Percentiles rank a stretch among this genome's conserved stretches.
These are phyloP conservation scores for Euphrasia arctica DNA, from an alignment of 305 asterid species.

Conservation along the genomic window DNA sequence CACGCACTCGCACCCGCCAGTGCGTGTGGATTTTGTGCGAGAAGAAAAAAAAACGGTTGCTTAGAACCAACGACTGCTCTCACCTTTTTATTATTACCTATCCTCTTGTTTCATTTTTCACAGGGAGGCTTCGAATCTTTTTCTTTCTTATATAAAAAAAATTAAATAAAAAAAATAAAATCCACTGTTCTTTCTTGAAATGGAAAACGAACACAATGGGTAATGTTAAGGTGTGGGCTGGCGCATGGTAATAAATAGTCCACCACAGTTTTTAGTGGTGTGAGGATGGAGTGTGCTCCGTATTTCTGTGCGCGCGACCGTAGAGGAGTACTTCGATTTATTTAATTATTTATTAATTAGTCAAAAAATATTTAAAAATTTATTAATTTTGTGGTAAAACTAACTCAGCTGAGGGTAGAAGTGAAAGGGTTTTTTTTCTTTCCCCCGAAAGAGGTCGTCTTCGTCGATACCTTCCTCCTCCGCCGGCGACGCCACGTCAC, in stretches of 20 bases:
- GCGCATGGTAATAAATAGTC: not conserved
- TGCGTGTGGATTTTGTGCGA: conserved; percentile 1
- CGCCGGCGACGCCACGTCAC: not conserved
- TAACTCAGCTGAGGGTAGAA: not conserved
- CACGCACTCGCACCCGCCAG: no score
- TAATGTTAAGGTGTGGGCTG: not conserved
- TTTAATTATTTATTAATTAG: no score
- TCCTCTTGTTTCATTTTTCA: conserved; percentile 11
- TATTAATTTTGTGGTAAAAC: not conserved
- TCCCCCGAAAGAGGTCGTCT: not conserved
- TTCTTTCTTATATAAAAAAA: not conserved
- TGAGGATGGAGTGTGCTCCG: not conserved
- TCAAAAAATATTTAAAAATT: no score
- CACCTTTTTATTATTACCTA: conserved; percentile 9
- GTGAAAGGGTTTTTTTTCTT: not conserved
- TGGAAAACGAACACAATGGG: not conserved
- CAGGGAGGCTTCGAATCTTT: conserved; percentile 23
- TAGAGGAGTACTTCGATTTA: not conserved
- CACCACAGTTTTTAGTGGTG: not conserved
- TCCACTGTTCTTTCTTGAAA: not conserved
- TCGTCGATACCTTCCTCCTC: not conserved
- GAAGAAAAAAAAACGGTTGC: conserved; percentile 42
- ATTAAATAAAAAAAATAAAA: no score
- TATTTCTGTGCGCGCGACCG: not conserved
- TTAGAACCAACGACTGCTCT: conserved; percentile 1